Evolutionary conservation across 163 green algal genomes (phyloP).

Genomic region (Scenedesmus sp.): DNA sequence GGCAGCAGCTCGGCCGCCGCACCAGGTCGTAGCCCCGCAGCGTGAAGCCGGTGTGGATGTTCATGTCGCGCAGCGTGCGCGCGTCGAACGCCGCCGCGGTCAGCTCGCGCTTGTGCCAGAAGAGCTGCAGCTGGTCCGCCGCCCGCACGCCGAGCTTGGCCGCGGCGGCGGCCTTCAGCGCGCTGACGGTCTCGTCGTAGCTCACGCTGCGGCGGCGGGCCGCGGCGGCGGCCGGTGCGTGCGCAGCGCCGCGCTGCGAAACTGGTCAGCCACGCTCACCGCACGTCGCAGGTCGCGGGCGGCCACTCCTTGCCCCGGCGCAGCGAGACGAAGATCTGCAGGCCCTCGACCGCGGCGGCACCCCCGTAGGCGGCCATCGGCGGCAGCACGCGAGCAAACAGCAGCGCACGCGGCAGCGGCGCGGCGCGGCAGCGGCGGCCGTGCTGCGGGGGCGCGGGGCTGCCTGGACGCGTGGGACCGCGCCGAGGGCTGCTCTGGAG

Average conservation of each 20-base stretch:
- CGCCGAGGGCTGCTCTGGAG: too few species aligned
- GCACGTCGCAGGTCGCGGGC: slow-evolving; percentile 60
- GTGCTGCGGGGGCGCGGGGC: too few species aligned
- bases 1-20: too few species aligned
- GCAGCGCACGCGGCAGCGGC: too few species aligned
- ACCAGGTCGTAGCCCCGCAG: slow-evolving; percentile 77
- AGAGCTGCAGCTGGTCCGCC: slow-evolving; percentile 69
- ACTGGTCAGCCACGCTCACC: slow-evolving; percentile 48
- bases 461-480: too few species aligned
- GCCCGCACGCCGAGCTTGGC: slow-evolving; percentile 57
- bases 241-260: too few species aligned
- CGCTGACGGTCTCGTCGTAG: slow-evolving; percentile 76
- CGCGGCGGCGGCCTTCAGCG: slow-evolving; percentile 59
- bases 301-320: slow-evolving; percentile 68
- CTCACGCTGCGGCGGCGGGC: slow-evolving; percentile 56
- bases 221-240: too few species aligned
- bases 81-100: slow-evolving; percentile 53
- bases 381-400: too few species aligned
- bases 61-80: slow-evolving; percentile 73
- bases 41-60: slow-evolving; percentile 79
- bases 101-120: slow-evolving; percentile 73
- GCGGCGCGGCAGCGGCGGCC: too few species aligned
- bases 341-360: slow-evolving; percentile 51
- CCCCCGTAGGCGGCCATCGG: slow-evolving; percentile 59
- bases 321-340: slow-evolving; percentile 80